Base-by-base conservation (phyloP, 768 basidiomycete genomes). In the Chalciporus sphaerocephalus region DNA sequence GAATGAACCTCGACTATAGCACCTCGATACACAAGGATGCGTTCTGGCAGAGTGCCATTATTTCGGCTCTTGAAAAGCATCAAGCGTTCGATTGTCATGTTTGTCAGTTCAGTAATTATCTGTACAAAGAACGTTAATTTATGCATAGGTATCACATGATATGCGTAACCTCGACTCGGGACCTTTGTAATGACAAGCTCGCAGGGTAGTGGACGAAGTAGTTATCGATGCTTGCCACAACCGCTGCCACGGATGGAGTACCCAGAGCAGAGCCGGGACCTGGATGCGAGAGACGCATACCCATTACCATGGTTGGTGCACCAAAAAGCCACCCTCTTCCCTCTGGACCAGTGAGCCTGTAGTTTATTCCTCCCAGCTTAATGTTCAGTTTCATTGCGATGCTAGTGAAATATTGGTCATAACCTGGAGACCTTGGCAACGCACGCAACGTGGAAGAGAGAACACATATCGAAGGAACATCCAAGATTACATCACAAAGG, bases 271-370 rank as follows among this genome's bases (percentile, higher is more conserved):
- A 81, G 2, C 80, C 80, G 5, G 78, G 79, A 7, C 84, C 80
- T 15, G 86, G 85, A 61, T 90, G 87, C 1, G 83, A 87, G n/a
- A 85, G 81, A 41, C 71, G 71, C 60, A 73, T 72, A 25, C 75
- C 75, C 4, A 76, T 69, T 16, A 77, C 52, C 71, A 77, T 76
- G 5, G 75, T 77, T 21, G 67, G 59, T 45, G 59, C 61, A 21
- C 59, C 38, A 35, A 48, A 56, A 16, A 77, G 56, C 71, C 69
- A 73, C n/a, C 12, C 39, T 17, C 17, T 33, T 40, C 65, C 58
- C 43, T 59, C 62, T 11, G 48, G 41, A 16, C 58, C 54, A 27
- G 69, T 69, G 38, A 76, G 54, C 20, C 48, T 54, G 44, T 76
- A 74, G 46, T 77, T 77, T 34, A 74, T 57, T 20, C 75, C 75